phyloP scores from a whole-genome alignment of 1,284 basidiomycete species.

The Phellopilus nigrolimitatus region DNA sequence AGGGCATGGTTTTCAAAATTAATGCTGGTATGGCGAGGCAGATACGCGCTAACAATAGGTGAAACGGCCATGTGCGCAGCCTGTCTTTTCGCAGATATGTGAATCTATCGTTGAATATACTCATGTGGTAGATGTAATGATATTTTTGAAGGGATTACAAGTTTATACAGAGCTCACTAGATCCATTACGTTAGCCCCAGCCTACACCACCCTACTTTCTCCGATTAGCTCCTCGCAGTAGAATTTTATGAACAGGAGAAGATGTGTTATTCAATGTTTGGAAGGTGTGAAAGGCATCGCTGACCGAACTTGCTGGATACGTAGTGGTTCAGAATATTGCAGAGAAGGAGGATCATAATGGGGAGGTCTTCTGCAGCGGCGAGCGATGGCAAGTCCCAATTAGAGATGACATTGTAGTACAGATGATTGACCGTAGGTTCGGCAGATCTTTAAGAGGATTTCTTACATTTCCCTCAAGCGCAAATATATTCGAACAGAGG shows the following conservation, averaged over 20 bases:
- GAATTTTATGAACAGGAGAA: conserved; percentile 27
- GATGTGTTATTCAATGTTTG: conserved; percentile 63
- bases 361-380: conserved; percentile 39
- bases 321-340: conserved; percentile 34
- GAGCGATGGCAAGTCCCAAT: conserved; percentile 28
- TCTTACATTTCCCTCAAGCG: too few species aligned
- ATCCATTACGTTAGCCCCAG: conserved; percentile 58
- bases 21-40: conserved; percentile 53
- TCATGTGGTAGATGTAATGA: too few species aligned
- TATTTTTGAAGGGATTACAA: conserved; percentile 68
- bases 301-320: conserved; percentile 48
- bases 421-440: too few species aligned
- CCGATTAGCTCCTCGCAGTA: conserved; percentile 41
- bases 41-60: conserved; percentile 58
- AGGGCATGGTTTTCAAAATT: conserved; percentile 54
- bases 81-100: conserved; percentile 50
- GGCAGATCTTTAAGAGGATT: too few species aligned
- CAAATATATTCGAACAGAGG: too few species aligned
- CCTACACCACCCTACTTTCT: conserved; percentile 54
- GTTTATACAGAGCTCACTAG: conserved; percentile 67
- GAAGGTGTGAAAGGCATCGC: conserved; percentile 65
- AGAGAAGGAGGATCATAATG: conserved; percentile 26
- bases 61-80: conserved; percentile 60
- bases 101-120: too few species aligned
- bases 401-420: not conserved